phyloP scores from a whole-genome alignment of 805 yeast genomes.

The Vanderwaltozyma verrucispora region DNA sequence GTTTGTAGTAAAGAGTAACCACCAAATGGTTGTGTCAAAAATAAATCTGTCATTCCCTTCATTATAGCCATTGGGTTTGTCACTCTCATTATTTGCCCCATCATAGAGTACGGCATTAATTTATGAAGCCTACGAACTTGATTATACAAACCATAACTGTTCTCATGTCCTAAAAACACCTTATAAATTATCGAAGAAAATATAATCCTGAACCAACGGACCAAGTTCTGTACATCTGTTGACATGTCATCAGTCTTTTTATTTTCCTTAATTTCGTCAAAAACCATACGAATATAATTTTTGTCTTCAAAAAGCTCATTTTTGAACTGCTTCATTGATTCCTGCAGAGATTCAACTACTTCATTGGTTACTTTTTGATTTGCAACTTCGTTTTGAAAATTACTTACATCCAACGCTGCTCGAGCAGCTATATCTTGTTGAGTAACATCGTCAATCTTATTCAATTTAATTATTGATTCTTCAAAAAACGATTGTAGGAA shows the following conservation, averaged over 20 bases:
- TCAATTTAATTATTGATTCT: constrained; percentile 27
- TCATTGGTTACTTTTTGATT: constrained; percentile 58
- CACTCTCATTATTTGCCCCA: constrained; percentile 65
- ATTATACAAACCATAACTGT: constrained; percentile 60
- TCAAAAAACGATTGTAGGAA: constrained; percentile 44
- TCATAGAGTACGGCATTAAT: constrained; percentile 68
- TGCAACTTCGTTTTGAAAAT: constrained; percentile 48
- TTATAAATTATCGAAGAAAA: constrained; percentile 74
- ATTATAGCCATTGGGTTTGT: constrained; percentile 85
- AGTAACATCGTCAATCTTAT: neutral
- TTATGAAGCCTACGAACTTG: constrained; percentile 64
- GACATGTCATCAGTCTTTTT: constrained; percentile 44
- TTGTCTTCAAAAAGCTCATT: constrained; percentile 36
- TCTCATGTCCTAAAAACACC: constrained; percentile 47
- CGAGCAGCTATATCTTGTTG: neutral
- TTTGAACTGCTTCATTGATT: constrained; percentile 47
- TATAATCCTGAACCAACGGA: constrained; percentile 71
- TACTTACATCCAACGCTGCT: constrained; percentile 34
- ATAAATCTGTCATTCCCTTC: constrained; percentile 67
- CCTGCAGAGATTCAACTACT: constrained; percentile 40
- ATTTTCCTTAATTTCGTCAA: constrained; percentile 51
- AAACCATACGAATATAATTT: constrained; percentile 47
- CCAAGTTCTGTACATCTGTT: constrained; percentile 51
- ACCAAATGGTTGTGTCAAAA: constrained; percentile 71
- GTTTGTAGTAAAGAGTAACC: constrained; percentile 60